These are phyloP conservation scores for Globisporangium alternatum DNA, from an alignment of 352 stramenopile species.

Conservation along the genomic window DNA sequence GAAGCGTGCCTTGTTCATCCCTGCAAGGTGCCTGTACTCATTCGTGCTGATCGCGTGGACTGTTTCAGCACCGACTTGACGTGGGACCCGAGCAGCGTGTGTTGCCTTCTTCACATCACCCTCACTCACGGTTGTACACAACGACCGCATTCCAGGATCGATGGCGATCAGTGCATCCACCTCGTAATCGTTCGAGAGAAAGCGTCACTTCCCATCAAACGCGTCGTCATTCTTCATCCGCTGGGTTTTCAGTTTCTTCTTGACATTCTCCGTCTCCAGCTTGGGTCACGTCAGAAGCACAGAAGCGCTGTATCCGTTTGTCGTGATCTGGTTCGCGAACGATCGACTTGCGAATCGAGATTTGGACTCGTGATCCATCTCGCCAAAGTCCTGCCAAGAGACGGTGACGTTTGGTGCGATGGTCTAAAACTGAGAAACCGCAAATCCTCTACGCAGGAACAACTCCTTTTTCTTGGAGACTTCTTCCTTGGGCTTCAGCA, in stretches of 20 bases:
- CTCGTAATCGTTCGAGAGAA: not conserved
- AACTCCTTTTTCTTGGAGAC: not conserved
- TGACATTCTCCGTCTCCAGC: not conserved
- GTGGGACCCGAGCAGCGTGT: not conserved
- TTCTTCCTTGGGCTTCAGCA: not conserved
- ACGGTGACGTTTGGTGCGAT: not conserved
- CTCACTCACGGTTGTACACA: conserved; percentile 11
- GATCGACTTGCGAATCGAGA: not conserved
- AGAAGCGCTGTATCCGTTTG: conserved; percentile 1
- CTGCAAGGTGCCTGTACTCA: conserved; percentile 8
- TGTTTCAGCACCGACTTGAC: not conserved
- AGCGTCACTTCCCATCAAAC: not conserved
- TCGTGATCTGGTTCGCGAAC: conserved; percentile 11
- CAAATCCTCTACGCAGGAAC: not conserved
- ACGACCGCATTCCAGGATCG: conserved; percentile 12
- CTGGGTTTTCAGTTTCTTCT: not conserved
- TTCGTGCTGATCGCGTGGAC: not conserved
- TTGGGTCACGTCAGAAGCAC: conserved; percentile 3
- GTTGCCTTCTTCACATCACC: not conserved
- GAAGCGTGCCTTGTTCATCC: conserved; percentile 9
- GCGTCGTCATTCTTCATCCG: not conserved
- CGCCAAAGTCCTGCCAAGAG: not conserved
- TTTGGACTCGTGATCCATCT: not conserved
- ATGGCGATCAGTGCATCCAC: not conserved
- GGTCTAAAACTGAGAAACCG: not conserved